Conservation (phyloP, 306 rosid genomes). For the Quercus suber region DNA sequence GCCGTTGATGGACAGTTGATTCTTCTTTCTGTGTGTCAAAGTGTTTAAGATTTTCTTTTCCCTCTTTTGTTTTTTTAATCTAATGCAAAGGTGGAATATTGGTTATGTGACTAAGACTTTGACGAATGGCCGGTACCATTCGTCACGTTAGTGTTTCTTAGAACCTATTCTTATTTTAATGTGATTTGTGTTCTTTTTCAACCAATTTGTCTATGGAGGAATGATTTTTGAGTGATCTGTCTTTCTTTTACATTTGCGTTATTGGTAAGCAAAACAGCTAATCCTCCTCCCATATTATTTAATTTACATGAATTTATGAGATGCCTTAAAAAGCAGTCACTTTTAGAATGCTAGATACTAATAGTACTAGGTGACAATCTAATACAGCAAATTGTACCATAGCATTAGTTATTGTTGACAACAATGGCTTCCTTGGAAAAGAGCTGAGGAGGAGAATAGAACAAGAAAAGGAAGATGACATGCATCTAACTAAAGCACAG, state of each 20-base stretch:
- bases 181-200: background rate
- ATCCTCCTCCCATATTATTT: no score
- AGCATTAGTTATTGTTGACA: no score
- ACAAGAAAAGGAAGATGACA: background rate
- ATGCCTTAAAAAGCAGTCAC: no score
- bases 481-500: background rate
- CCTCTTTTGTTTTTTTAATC: background rate
- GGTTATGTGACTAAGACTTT: constrained; percentile 5
- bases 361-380: no score
- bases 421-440: background rate
- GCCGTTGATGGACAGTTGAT: constrained; percentile 13
- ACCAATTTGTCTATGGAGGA: background rate
- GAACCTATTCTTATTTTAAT: background rate
- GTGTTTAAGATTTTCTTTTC: background rate
- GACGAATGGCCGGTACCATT: background rate
- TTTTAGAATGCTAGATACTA: no score
- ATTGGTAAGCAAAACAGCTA: background rate
- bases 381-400: no score
- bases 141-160: background rate
- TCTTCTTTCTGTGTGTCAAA: background rate
- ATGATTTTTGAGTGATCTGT: background rate
- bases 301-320: no score
- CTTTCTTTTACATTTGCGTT: background rate
- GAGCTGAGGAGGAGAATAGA: background rate
- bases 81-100: constrained; percentile 11